These are phyloP conservation scores for Neonectria hederae DNA, from an alignment of 2,329 filamentous ascomycete species.

Conservation along the genomic window DNA sequence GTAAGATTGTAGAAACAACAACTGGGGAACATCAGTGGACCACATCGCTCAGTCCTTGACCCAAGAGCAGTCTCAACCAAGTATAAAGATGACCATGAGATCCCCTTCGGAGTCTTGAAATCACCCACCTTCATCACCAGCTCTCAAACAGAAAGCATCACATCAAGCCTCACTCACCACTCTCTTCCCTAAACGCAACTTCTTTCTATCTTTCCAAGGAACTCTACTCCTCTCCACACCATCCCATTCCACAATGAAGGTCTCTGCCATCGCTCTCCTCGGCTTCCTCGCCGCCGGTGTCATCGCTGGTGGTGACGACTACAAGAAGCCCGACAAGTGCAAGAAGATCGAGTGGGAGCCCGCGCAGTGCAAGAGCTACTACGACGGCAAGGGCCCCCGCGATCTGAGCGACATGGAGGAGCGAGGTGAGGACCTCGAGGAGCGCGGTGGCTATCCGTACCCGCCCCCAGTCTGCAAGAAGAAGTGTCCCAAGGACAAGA, in stretches of 20 bases:
- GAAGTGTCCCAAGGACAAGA: conserved; percentile 31
- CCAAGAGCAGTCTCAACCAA: background rate
- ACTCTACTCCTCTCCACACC: background rate
- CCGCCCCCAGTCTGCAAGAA: conserved; percentile 24
- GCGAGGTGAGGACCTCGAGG: conserved; percentile 16
- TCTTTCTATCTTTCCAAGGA: conserved; percentile 1
- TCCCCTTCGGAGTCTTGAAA: background rate
- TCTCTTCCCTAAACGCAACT: conserved; percentile 12
- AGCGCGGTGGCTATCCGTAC: conserved; percentile 6
- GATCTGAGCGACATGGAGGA: conserved; percentile 21
- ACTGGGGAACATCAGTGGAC: background rate
- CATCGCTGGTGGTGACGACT: conserved; percentile 17
- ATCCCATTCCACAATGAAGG: conserved; percentile 21
- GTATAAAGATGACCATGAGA: conserved; percentile 13
- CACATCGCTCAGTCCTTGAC: background rate
- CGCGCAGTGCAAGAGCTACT: conserved; percentile 16
- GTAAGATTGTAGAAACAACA: background rate
- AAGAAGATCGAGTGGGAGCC: conserved; percentile 23
- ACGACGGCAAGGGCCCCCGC: conserved; percentile 6
- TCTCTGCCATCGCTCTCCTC: conserved; percentile 20
- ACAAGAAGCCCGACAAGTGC: conserved; percentile 13
- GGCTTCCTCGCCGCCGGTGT: conserved; percentile 31
- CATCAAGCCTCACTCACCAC: conserved; percentile 16
- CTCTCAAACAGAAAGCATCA: conserved; percentile 12
- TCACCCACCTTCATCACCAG: conserved; percentile 23